Evolutionary conservation across 2,329 filamentous ascomycete species (phyloP).

Genomic region (Monosporascus sp.): DNA sequence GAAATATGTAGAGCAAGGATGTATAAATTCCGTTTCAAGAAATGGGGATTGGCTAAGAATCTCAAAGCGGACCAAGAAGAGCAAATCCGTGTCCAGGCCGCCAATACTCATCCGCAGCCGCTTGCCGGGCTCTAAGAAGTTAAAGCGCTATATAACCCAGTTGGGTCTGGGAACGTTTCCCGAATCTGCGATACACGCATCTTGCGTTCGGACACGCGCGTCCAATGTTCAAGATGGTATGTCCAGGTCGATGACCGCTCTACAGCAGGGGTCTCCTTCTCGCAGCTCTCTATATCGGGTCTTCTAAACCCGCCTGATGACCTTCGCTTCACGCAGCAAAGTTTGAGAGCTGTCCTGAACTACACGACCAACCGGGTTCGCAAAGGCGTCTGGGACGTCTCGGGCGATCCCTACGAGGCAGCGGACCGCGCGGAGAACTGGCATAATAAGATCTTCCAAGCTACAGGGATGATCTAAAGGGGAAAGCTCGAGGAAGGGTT

Average conservation of each 20-base stretch:
- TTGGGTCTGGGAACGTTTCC: background rate
- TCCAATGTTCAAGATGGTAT: background rate
- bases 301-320: background rate
- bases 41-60: conserved; percentile 16
- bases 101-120: conserved; percentile 3
- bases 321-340: background rate
- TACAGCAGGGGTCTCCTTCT: background rate
- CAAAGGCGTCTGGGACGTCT: background rate
- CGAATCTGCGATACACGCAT: background rate
- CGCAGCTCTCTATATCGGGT: background rate
- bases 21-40: conserved; percentile 4
- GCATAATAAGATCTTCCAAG: background rate
- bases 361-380: background rate
- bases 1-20: background rate
- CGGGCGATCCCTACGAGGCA: background rate
- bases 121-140: conserved; percentile 4
- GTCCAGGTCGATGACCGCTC: background rate
- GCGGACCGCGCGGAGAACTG: background rate
- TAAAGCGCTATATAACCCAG: background rate
- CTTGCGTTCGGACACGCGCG: background rate
- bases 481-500: background rate
- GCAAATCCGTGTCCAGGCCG: conserved; percentile 1
- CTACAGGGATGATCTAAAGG: background rate
- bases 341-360: background rate
- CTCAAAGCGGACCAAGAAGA: conserved; percentile 16